Evolutionary conservation across 495 filamentous ascomycete species (phyloP).

Genomic region (Talaromyces nanjingensis): DNA sequence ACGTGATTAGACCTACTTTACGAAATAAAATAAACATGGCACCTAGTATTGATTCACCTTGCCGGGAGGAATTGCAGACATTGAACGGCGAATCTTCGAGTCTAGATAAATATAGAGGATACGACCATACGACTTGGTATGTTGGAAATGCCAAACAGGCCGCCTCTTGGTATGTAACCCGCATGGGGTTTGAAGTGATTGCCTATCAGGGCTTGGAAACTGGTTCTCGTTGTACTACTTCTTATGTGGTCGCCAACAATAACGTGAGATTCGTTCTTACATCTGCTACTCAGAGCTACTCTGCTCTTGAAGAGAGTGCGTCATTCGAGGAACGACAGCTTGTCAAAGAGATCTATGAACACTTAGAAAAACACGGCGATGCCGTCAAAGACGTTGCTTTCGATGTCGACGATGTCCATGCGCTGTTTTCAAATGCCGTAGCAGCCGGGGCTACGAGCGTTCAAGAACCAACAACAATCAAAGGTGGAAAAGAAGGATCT

Average conservation of each 20-base stretch:
- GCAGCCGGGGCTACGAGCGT: neutral
- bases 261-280: neutral
- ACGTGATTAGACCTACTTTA: no score
- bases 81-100: no score
- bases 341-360: neutral
- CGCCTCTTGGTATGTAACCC: no score
- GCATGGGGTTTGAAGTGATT: neutral
- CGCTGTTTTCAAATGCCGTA: neutral
- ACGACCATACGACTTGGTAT: no score
- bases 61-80: no score
- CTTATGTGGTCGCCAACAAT: neutral
- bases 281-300: neutral
- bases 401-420: neutral
- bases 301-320: neutral
- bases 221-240: neutral
- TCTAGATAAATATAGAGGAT: no score
- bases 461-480: neutral
- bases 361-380: neutral
- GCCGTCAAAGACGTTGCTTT: neutral
- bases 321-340: neutral
- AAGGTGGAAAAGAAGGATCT: neutral
- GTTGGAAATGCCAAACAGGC: no score
- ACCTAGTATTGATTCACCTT: no score
- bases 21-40: no score
- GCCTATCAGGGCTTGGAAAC: neutral